A percentile compares a stretch with the other conserved stretches of the same genome.
Conservation (phyloP, 2,329 filamentous ascomycete species). For the Penicillium decumbens region DNA sequence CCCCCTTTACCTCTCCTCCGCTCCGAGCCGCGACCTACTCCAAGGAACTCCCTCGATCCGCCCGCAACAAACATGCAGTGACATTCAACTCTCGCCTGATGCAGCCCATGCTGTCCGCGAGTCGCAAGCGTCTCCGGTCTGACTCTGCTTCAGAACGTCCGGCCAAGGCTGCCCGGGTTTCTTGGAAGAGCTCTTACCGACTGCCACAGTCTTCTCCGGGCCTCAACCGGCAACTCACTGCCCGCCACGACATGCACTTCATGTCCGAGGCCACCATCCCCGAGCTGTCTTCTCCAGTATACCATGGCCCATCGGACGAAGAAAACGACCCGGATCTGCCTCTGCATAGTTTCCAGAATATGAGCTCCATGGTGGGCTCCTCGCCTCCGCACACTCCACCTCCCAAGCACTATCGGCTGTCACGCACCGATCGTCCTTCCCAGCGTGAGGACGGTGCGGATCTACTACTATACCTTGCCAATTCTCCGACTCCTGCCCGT, state of each 20-base stretch:
- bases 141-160: slow-evolving; percentile 52
- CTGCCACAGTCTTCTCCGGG: slow-evolving; percentile 83
- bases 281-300: slow-evolving; percentile 53
- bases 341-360: slow-evolving; percentile 40
- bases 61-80: slow-evolving; percentile 42
- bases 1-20: slow-evolving; percentile 70
- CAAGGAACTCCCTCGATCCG: slow-evolving; percentile 64
- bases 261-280: slow-evolving; percentile 68
- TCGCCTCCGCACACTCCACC: slow-evolving; percentile 83
- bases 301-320: slow-evolving; percentile 52
- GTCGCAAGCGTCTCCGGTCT: slow-evolving; percentile 67
- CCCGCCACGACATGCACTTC: slow-evolving; percentile 75
- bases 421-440: slow-evolving; percentile 49
- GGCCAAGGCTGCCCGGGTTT: slow-evolving; percentile 56
- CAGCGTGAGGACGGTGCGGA: slow-evolving; percentile 76
- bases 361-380: slow-evolving; percentile 58
- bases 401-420: slow-evolving; percentile 51
- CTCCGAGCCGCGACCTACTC: slow-evolving; percentile 80
- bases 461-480: slow-evolving; percentile 76
- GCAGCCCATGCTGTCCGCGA: slow-evolving; percentile 46
- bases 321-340: slow-evolving; percentile 82
- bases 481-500: slow-evolving; percentile 81
- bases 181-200: slow-evolving; percentile 73
- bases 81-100: slow-evolving; percentile 42
- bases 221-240: slow-evolving; percentile 67